phyloP scores from a whole-genome alignment of 805 yeast species.

The Suhomyces pyralidae region DNA sequence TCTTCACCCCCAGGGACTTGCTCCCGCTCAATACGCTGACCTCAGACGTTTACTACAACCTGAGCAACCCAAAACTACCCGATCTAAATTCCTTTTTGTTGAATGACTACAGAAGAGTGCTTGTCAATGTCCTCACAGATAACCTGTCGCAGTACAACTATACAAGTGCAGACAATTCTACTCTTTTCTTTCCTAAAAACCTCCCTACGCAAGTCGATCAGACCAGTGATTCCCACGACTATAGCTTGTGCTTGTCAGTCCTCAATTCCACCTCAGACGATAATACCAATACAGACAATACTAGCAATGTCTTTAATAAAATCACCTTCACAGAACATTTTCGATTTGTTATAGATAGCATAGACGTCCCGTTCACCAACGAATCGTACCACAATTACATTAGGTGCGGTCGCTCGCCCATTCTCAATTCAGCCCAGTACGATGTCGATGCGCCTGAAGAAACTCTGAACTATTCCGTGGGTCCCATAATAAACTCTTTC shows the following conservation, averaged over 20 bases:
- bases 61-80: conserved; percentile 22
- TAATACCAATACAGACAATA: neutral
- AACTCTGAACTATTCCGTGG: conserved; percentile 15
- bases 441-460: conserved; percentile 2
- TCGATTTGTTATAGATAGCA: conserved; percentile 33
- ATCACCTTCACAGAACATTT: conserved; percentile 20
- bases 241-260: neutral
- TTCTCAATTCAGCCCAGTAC: conserved; percentile 42
- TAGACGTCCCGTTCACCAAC: conserved; percentile 35
- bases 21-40: conserved; percentile 3
- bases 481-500: conserved; percentile 22
- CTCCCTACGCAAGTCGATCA: conserved; percentile 2
- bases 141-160: conserved; percentile 21
- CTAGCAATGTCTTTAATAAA: conserved; percentile 8
- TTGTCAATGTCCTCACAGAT: conserved; percentile 21
- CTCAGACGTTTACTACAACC: conserved; percentile 19
- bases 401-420: conserved; percentile 64
- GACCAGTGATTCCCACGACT: conserved; percentile 1
- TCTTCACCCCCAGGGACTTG: conserved; percentile 30
- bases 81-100: conserved; percentile 25
- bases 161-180: conserved; percentile 18
- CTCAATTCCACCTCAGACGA: neutral
- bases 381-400: conserved; percentile 37
- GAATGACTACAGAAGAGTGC: conserved; percentile 24
- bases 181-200: conserved; percentile 12